A percentile compares a stretch with the other conserved stretches of the same genome.
These are phyloP conservation scores for Penicillium sp. DNA, from an alignment of 2,329 filamentous ascomycete species.

Conservation along the genomic window DNA sequence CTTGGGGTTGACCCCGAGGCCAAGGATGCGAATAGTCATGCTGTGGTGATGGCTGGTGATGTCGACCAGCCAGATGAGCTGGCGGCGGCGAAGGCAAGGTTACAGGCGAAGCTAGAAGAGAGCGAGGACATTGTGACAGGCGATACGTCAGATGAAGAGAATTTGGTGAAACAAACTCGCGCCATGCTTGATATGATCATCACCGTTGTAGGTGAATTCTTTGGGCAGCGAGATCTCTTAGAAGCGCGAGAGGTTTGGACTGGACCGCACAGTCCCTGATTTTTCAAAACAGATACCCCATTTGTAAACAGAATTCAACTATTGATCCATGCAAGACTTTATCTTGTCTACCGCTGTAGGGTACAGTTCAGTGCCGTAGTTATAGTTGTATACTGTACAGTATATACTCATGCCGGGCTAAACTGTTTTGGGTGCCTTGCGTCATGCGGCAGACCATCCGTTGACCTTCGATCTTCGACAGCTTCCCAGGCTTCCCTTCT, in stretches of 20 bases:
- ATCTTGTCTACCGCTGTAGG: too few relatives aligned
- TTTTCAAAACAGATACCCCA: constrained; percentile 7
- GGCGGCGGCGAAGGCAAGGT: constrained; percentile 54
- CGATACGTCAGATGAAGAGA: constrained; percentile 23
- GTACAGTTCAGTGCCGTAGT: too few relatives aligned
- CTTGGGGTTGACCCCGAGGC: neutral
- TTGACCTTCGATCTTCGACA: neutral
- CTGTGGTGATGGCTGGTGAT: constrained; percentile 23
- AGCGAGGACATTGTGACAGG: constrained; percentile 5
- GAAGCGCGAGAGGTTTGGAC: constrained; percentile 41
- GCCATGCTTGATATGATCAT: constrained; percentile 92
- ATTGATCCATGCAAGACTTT: too few relatives aligned
- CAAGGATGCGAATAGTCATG: constrained; percentile 8
- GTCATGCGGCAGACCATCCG: constrained; percentile 17
- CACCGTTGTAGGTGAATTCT: constrained; percentile 83
- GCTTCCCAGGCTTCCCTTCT: constrained; percentile 1
- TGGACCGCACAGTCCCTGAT: neutral
- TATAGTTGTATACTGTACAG: too few relatives aligned
- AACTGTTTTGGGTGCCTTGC: constrained; percentile 18
- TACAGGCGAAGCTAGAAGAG: constrained; percentile 45
- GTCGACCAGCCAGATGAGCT: constrained; percentile 37
- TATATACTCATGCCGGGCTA: too few relatives aligned
- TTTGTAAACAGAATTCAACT: neutral
- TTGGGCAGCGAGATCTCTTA: constrained; percentile 84
- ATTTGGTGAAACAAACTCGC: constrained; percentile 41